Percentiles rank a stretch among this genome's conserved stretches.
Conservation (phyloP, 495 filamentous ascomycete genomes). For the Trichoderma parareesei region DNA sequence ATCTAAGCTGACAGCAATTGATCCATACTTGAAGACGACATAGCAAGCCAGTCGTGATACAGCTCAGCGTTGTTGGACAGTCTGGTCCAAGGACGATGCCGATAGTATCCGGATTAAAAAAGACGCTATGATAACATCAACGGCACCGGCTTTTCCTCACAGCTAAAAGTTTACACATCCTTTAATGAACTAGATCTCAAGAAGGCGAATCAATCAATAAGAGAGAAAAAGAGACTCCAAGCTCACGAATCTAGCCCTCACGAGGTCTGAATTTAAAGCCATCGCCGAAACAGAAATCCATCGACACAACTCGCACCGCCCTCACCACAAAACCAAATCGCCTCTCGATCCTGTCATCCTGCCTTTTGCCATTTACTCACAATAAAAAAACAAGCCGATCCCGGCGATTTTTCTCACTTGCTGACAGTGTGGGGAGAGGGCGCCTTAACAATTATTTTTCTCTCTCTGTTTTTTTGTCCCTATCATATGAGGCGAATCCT, state of each 20-base stretch:
- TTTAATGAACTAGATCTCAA: not conserved
- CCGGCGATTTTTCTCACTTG: not conserved
- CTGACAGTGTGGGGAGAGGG: not conserved
- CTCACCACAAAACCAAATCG: not conserved
- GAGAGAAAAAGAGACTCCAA: not conserved
- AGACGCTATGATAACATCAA: constrained; percentile 8
- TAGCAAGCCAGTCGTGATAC: too few species aligned
- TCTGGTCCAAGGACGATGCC: not conserved
- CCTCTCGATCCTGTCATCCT: not conserved
- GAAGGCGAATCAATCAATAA: not conserved
- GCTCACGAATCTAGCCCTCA: not conserved
- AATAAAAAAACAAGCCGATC: not conserved
- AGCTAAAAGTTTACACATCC: not conserved
- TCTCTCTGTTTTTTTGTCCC: too few species aligned
- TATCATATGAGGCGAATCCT: not conserved
- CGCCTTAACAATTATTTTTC: too few species aligned
- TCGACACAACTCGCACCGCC: not conserved
- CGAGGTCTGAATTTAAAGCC: too few species aligned
- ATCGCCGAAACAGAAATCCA: not conserved
- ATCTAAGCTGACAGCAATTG: too few species aligned
- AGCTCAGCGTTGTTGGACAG: not conserved
- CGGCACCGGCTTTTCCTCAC: not conserved
- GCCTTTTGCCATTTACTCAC: not conserved
- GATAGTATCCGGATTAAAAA: constrained; percentile 7
- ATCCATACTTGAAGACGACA: too few species aligned